A percentile compares a stretch with the other conserved stretches of the same genome.
Evolutionary conservation across 2,329 filamentous ascomycete species (phyloP).

Genomic region (Penicillium griseofulvum): DNA sequence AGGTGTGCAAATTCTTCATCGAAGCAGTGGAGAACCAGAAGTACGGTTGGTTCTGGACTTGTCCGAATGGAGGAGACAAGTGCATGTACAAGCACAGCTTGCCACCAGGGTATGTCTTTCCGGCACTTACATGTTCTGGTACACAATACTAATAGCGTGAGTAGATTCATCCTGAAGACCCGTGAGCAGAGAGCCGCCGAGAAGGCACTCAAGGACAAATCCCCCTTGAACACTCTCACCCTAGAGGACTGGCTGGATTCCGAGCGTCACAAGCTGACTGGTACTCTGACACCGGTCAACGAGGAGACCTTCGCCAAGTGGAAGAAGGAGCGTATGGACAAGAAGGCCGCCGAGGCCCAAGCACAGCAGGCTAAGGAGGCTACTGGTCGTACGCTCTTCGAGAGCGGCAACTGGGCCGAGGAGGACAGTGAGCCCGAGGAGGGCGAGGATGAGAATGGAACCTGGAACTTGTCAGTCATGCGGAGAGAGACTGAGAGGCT

Average conservation of each 20-base stretch:
- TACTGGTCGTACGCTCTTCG: conserved; percentile 90
- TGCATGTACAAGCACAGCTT: conserved; percentile 98
- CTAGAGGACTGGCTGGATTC: conserved; percentile 97
- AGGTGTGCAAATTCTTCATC: conserved; percentile 99
- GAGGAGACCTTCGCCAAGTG: conserved; percentile 91
- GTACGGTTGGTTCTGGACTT: conserved; percentile 99
- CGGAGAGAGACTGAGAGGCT: conserved; percentile 80
- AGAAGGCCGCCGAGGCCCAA: conserved; percentile 93
- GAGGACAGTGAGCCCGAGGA: conserved; percentile 58
- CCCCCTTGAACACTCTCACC: conserved; percentile 87
- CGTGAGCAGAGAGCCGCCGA: conserved; percentile 95
- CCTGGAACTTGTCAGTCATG: conserved; percentile 79
- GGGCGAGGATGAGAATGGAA: conserved; percentile 53
- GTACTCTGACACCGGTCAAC: conserved; percentile 88
- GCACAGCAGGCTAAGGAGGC: conserved; percentile 90
- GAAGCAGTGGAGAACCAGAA: conserved; percentile 96
- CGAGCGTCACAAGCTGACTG: conserved; percentile 91
- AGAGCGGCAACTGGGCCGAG: conserved; percentile 86
- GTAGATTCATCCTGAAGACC: conserved; percentile 91
- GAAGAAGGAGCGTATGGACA: conserved; percentile 91
- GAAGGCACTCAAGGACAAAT: conserved; percentile 94
- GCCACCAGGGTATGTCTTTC: conserved; percentile 75
- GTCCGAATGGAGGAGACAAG: conserved; percentile 92
- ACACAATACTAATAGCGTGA: conserved; percentile 10
- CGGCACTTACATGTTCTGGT: background rate